Conservation (phyloP, 257 asterid genomes). For the Misopates orontium region DNA sequence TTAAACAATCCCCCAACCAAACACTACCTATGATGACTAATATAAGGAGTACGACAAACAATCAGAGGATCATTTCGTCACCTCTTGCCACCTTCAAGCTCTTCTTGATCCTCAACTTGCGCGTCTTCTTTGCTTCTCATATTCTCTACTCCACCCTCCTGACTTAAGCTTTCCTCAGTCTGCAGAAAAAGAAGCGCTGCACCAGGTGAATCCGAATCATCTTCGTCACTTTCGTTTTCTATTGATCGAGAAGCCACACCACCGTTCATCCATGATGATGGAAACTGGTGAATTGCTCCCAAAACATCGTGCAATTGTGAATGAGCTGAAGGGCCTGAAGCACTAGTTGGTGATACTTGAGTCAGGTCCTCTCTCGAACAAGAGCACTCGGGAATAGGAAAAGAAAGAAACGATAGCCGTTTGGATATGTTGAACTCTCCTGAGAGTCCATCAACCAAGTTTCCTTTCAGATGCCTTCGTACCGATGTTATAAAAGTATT, state of each 20-base stretch:
- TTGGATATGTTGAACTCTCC: conserved; percentile 52
- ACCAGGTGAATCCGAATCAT: conserved; percentile 58
- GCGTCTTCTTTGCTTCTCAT: conserved; percentile 67
- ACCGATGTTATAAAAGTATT: conserved; percentile 66
- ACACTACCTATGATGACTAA: too few relatives aligned
- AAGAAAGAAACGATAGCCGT: conserved; percentile 64
- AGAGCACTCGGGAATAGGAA: conserved; percentile 85
- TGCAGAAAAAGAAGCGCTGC: conserved; percentile 57
- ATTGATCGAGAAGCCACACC: conserved; percentile 29
- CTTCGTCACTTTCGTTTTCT: conserved; percentile 52
- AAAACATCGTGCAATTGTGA: conserved; percentile 40
- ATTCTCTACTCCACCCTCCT: conserved; percentile 52
- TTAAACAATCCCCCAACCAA: too few relatives aligned
- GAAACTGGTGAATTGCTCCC: conserved; percentile 52
- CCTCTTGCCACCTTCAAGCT: conserved; percentile 88
- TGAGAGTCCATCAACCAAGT: conserved; percentile 53
- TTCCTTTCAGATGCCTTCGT: conserved; percentile 60
- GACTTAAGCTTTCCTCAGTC: conserved; percentile 41
- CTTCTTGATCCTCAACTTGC: conserved; percentile 92
- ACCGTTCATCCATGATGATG: conserved; percentile 65
- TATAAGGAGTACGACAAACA: too few relatives aligned
- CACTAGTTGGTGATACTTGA: conserved; percentile 24
- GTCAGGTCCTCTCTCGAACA: conserved; percentile 42
- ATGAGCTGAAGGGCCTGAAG: conserved; percentile 42
- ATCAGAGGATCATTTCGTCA: conserved; percentile 26